Evolutionary conservation across 1,139 yeast genomes (phyloP).

Genomic region (Magnusiomyces sp.): DNA sequence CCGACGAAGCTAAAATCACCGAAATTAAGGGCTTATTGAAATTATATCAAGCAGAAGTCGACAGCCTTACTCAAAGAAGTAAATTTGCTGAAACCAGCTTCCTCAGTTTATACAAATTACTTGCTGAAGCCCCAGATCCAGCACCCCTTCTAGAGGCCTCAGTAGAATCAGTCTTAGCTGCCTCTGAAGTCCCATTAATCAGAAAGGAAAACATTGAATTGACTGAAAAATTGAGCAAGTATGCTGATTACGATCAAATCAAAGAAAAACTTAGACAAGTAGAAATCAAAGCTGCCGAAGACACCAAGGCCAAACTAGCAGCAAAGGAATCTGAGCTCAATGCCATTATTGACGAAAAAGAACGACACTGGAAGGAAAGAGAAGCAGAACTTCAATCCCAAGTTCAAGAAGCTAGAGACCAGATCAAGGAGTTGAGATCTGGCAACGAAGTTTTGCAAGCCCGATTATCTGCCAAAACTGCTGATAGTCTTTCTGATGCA

Average conservation of each 20-base stretch:
- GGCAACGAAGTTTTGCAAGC: constrained; percentile 21
- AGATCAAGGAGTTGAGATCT: constrained; percentile 29
- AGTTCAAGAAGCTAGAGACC: constrained; percentile 26
- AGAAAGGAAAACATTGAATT: constrained; percentile 47
- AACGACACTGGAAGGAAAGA: constrained; percentile 35
- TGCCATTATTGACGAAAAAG: constrained; percentile 37
- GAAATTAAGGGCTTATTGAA: constrained; percentile 65
- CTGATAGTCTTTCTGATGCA: constrained; percentile 17
- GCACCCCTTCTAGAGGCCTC: constrained; percentile 68
- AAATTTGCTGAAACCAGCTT: constrained; percentile 67
- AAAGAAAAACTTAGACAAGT: constrained; percentile 50
- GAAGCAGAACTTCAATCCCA: constrained; percentile 45
- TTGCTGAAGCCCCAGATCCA: constrained; percentile 94
- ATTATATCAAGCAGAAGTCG: constrained; percentile 82
- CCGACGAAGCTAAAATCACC: constrained; percentile 54
- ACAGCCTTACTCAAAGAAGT: constrained; percentile 66
- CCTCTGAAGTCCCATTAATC: constrained; percentile 46
- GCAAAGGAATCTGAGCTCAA: constrained; percentile 34
- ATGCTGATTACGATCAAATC: constrained; percentile 72
- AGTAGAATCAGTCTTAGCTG: constrained; percentile 54
- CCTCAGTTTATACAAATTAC: constrained; percentile 60
- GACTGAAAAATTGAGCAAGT: constrained; percentile 52
- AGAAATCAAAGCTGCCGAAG: constrained; percentile 36
- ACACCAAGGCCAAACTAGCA: constrained; percentile 25
- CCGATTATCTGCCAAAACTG: constrained; percentile 23